phyloP scores from a whole-genome alignment of 768 basidiomycete species.

The Boletus fagicola region DNA sequence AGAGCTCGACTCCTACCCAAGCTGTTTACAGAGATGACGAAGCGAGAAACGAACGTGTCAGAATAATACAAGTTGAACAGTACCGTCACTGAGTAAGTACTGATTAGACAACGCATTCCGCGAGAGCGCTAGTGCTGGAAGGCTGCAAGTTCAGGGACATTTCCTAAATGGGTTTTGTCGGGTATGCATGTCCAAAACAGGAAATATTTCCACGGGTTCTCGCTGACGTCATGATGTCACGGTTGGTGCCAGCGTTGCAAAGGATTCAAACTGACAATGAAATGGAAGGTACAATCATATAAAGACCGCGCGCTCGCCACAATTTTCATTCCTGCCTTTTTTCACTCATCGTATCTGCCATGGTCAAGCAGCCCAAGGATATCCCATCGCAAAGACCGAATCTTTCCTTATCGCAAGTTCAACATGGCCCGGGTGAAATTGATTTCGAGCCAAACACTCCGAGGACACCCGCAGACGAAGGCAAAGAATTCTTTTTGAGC shows the following conservation, averaged over 20 bases:
- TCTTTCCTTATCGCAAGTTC: slow-evolving; percentile 19
- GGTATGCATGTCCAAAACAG: too few species aligned
- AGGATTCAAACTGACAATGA: neutral
- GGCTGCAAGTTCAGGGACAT: neutral
- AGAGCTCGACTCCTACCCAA: too few species aligned
- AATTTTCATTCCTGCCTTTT: neutral
- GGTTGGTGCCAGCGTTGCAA: neutral
- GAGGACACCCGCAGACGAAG: slow-evolving; percentile 92
- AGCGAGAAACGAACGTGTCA: too few species aligned
- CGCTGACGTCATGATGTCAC: slow-evolving; percentile 25
- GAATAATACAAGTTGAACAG: too few species aligned
- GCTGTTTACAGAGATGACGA: too few species aligned
- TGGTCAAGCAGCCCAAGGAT: slow-evolving; percentile 11
- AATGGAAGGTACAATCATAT: slow-evolving; percentile 13
- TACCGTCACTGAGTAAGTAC: too few species aligned
- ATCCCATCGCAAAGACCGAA: neutral
- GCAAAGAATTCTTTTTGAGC: slow-evolving; percentile 81
- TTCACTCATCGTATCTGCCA: slow-evolving; percentile 5
- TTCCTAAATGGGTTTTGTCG: neutral
- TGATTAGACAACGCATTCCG: too few species aligned
- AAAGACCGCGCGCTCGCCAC: slow-evolving; percentile 13
- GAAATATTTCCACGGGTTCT: neutral
- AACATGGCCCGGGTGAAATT: neutral
- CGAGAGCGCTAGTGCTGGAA: too few species aligned
- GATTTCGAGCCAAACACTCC: slow-evolving; percentile 48